Conservation (phyloP, 495 filamentous ascomycete species). For the Penicillium alfredii region DNA sequence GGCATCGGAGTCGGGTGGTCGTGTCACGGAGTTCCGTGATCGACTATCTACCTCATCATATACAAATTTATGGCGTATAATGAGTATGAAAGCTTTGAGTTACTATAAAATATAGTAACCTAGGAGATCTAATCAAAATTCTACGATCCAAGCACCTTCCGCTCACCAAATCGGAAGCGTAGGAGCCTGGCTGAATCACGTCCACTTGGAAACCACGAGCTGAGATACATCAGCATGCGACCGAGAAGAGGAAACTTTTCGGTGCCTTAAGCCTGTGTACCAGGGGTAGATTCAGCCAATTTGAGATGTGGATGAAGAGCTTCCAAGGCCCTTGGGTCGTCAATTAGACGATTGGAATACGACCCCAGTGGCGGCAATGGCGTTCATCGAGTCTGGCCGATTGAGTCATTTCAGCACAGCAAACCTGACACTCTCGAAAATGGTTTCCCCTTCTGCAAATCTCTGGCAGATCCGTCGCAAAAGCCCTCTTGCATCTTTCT, state of each 20-base stretch:
- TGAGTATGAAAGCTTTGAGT: background rate
- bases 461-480: background rate
- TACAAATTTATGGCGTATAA: background rate
- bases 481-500: background rate
- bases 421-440: background rate
- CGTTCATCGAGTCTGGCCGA: background rate
- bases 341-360: background rate
- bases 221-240: background rate
- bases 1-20: background rate
- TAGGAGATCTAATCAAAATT: background rate
- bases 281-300: background rate
- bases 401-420: background rate
- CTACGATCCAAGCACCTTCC: background rate
- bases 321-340: background rate
- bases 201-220: background rate
- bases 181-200: background rate
- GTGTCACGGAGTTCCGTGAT: background rate
- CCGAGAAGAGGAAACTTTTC: background rate
- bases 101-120: background rate
- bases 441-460: background rate
- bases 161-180: background rate
- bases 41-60: no score
- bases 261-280: background rate
- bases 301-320: background rate
- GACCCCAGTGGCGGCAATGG: background rate